Evolutionary conservation across 2,329 filamentous ascomycete species (phyloP), one percentile per base, ranked within the genome.

Genomic region (Sclerotinia trifoliorum): DNA sequence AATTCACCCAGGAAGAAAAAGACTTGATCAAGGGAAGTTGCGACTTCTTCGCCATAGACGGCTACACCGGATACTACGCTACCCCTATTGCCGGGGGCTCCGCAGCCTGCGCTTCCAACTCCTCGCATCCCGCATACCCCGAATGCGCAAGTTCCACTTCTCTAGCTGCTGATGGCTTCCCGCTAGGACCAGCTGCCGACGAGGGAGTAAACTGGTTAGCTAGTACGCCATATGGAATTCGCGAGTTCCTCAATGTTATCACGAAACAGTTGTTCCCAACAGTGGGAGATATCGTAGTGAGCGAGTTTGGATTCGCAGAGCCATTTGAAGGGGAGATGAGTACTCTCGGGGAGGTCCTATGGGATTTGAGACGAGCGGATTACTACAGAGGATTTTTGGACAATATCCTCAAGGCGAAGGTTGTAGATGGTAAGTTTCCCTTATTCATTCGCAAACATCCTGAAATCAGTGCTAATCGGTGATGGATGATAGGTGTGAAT

Each of bases 351-450:
- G 71, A 69, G 39, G 87, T 94, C 63, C 81, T 95, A 65, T 81
- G 93, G 71, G 92, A 96, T 79, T 88, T 92, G 73, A 93, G 94
- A 83, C 86, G 93, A 24, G 86, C 87, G 68, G 82, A 89, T 76
- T 96, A 95, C 80, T 95, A 92, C 80, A 81, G 88, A 70, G 87
- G 85, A 69, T 95, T 95, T 77, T 86, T 94, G 74, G 84, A 83
- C 65, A 91, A 91, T 70, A 75, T 76, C 32, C 66, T 76, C 5
- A 86, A 94, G 85, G 91, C 90, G 44, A 85, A 89, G 75, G 90
- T 92, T 13, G 91, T 94, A 75, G 88, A 79, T 80, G 72, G 73
- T 73, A 26, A 68, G 71, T 15, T n/a, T 7, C 3, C 58, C 39
- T 35, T 19, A 19, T 29, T 13, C 3, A 13, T 39, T 10, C 5